Percentiles rank a stretch among this genome's conserved stretches.
phyloP scores from a whole-genome alignment of 2,329 filamentous ascomycete species.

The Claviceps sorghi region DNA sequence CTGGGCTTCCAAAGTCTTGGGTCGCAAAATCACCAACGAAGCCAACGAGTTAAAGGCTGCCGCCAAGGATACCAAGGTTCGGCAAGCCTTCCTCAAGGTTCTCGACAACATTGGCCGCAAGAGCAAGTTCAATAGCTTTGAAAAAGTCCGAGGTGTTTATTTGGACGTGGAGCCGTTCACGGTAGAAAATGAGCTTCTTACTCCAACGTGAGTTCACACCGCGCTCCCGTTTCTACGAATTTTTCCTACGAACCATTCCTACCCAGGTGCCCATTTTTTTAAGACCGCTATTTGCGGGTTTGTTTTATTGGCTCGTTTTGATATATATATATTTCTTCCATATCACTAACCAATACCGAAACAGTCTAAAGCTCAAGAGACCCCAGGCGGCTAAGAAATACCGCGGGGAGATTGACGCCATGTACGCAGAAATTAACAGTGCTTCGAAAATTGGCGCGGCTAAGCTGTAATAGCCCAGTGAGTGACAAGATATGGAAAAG shows the following conservation, averaged over 20 bases:
- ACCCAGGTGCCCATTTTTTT: not conserved
- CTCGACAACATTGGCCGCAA: conserved; percentile 65
- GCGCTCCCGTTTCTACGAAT: not conserved
- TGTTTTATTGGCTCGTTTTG: not conserved
- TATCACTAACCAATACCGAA: conserved; percentile 8
- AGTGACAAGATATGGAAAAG: not conserved
- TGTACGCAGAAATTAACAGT: conserved; percentile 39
- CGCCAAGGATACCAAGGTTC: conserved; percentile 53
- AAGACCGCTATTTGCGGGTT: not conserved
- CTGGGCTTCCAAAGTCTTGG: conserved; percentile 65
- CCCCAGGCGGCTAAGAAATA: conserved; percentile 40
- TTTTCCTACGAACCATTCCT: not conserved
- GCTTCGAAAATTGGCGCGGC: not conserved
- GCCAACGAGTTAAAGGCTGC: conserved; percentile 51
- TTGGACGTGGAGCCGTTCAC: conserved; percentile 81
- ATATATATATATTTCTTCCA: not conserved
- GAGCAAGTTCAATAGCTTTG: conserved; percentile 84
- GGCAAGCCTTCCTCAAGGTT: conserved; percentile 60
- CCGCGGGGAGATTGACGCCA: conserved; percentile 35
- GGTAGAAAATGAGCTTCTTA: conserved; percentile 81
- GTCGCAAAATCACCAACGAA: conserved; percentile 51
- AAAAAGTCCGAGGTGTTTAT: conserved; percentile 60
- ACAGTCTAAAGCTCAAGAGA: conserved; percentile 45
- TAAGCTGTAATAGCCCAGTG: conserved; percentile 2
- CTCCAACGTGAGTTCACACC: conserved; percentile 57